Evolutionary conservation across 108 stramenopile genomes (phyloP).

Genomic region (Aurantiochytrium sp.): DNA sequence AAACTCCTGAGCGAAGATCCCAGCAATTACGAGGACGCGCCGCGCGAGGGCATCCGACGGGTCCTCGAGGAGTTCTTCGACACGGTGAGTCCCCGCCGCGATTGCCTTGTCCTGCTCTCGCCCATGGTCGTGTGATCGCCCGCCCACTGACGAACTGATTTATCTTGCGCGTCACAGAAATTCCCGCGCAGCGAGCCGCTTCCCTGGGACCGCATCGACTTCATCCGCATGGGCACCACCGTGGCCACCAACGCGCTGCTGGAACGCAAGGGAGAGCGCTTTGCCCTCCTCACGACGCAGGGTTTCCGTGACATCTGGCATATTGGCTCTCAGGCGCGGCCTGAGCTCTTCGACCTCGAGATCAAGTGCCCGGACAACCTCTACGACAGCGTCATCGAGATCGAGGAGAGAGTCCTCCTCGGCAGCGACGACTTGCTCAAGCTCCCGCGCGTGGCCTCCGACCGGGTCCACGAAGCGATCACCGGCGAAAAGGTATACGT

Average conservation of each 20-base stretch:
- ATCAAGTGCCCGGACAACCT: slow-evolving; percentile 65
- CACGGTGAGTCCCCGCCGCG: not conserved
- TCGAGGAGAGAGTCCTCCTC: slow-evolving; percentile 85
- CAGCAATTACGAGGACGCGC: slow-evolving; percentile 85
- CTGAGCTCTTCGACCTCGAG: slow-evolving; percentile 68
- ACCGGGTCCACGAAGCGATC: slow-evolving; percentile 47
- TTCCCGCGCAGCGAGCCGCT: slow-evolving; percentile 69
- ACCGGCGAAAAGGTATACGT: slow-evolving; percentile 73
- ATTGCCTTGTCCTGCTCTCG: too few relatives aligned
- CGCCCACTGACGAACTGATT: too few relatives aligned
- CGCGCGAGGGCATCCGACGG: slow-evolving; percentile 92
- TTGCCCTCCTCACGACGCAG: slow-evolving; percentile 79
- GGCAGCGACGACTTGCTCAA: slow-evolving; percentile 31
- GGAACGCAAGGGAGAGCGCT: slow-evolving; percentile 83
- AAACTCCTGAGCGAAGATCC: slow-evolving; percentile 92
- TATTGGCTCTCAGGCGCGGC: slow-evolving; percentile 90
- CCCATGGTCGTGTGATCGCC: too few relatives aligned
- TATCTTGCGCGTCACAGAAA: too few relatives aligned
- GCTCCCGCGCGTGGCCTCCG: not conserved
- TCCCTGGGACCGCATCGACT: slow-evolving; percentile 69
- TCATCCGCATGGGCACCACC: slow-evolving; percentile 91
- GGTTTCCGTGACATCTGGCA: slow-evolving; percentile 84
- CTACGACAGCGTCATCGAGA: slow-evolving; percentile 83
- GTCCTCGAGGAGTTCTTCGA: slow-evolving; percentile 74
- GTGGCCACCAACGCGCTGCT: slow-evolving; percentile 95